phyloP scores from a whole-genome alignment of 306 rosid species.

The Acacia confusa region DNA sequence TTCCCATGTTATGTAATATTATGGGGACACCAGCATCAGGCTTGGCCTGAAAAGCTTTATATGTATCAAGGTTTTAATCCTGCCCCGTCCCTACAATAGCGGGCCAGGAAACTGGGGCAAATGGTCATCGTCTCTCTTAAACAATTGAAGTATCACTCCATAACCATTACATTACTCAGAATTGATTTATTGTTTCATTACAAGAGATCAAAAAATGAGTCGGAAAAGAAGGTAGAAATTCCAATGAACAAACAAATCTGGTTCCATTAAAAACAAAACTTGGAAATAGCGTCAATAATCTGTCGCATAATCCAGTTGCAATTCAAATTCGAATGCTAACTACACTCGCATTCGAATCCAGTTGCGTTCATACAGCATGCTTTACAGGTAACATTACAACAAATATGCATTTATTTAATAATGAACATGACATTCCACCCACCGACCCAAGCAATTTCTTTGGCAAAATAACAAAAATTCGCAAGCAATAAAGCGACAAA shows the following conservation, averaged over 20 bases:
- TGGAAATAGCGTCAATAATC: not conserved
- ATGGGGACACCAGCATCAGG: conserved; percentile 64
- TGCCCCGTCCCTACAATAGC: conserved; percentile 52
- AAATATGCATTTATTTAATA: not conserved
- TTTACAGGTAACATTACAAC: not conserved
- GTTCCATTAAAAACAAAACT: too few species aligned
- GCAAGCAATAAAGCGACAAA: not conserved
- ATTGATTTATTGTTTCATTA: conserved; percentile 42
- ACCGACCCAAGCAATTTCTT: not conserved
- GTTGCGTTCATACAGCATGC: not conserved
- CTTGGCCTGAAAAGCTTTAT: conserved; percentile 59
- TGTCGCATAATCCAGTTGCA: not conserved
- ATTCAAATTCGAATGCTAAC: not conserved
- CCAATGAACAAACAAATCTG: not conserved
- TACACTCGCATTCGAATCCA: not conserved
- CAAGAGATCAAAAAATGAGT: conserved; percentile 40
- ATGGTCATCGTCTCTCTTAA: conserved; percentile 46
- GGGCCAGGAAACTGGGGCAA: conserved; percentile 55
- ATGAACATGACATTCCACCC: not conserved
- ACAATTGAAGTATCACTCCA: not conserved
- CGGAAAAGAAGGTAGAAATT: conserved; percentile 45
- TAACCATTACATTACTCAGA: not conserved
- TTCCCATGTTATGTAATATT: conserved; percentile 93
- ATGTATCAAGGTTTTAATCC: conserved; percentile 85
- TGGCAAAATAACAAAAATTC: not conserved